A percentile compares a stretch with the other conserved stretches of the same genome.
These are phyloP conservation scores for Mycena sp. DNA, from an alignment of 1,284 basidiomycete species.

Conservation along the genomic window DNA sequence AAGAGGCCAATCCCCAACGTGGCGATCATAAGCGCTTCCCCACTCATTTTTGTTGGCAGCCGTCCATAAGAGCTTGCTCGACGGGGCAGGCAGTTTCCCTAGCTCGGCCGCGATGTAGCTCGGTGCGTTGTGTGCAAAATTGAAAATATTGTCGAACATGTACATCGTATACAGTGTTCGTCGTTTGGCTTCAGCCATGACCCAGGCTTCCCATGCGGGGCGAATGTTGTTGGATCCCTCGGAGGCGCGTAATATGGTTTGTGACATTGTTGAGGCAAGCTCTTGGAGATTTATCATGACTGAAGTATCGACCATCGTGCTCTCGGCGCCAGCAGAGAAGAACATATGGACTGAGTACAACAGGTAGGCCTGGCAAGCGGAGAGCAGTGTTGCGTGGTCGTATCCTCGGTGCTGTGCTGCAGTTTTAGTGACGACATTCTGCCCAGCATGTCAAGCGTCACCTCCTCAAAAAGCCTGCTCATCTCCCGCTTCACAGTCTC, in stretches of 20 bases:
- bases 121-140: not conserved
- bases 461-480: slow-evolving; percentile 13
- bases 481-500: slow-evolving; percentile 21
- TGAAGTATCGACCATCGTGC: slow-evolving; percentile 10
- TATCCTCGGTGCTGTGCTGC: slow-evolving; percentile 7
- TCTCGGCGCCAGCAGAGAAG: slow-evolving; percentile 12
- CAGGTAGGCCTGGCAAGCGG: slow-evolving; percentile 24
- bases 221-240: not conserved
- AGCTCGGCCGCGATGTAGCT: slow-evolving; percentile 23
- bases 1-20: slow-evolving; percentile 9
- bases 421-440: not conserved
- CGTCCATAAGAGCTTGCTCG: slow-evolving; percentile 12
- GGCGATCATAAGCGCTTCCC: slow-evolving; percentile 7
- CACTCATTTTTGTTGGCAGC: slow-evolving; percentile 7
- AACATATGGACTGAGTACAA: slow-evolving; percentile 19
- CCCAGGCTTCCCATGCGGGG: slow-evolving; percentile 18
- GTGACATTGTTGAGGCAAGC: slow-evolving; percentile 17
- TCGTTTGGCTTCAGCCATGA: slow-evolving; percentile 20
- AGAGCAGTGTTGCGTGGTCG: slow-evolving; percentile 19
- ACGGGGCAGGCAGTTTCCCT: slow-evolving; percentile 5
- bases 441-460: no score
- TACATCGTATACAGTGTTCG: slow-evolving; percentile 24
- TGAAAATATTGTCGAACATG: slow-evolving; percentile 20
- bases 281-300: slow-evolving; percentile 25
- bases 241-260: not conserved